phyloP scores from a whole-genome alignment of 192 early-diverging fungal genomes.

The Podila clonocystis region DNA sequence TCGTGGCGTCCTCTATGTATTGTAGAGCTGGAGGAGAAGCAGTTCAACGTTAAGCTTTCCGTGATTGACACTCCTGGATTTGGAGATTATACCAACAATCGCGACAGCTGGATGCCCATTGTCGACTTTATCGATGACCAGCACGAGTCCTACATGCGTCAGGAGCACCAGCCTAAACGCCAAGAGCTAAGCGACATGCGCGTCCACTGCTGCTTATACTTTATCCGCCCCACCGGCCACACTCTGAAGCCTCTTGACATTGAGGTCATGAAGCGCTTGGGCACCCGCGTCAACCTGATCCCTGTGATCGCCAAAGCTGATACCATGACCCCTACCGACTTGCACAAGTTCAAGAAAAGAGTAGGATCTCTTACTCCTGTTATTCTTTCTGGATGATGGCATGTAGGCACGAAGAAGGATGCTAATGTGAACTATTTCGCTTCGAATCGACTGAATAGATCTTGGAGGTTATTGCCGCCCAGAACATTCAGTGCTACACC shows the following conservation, averaged over 20 bases:
- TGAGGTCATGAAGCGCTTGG: slow-evolving; percentile 97
- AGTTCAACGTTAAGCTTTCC: slow-evolving; percentile 95
- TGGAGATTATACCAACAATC: slow-evolving; percentile 92
- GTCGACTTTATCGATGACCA: slow-evolving; percentile 99
- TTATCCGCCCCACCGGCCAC: slow-evolving; percentile 98
- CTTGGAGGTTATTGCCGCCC: slow-evolving; percentile 89
- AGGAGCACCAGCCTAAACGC: slow-evolving; percentile 89
- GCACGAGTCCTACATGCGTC: slow-evolving; percentile 93
- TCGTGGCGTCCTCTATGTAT: background rate
- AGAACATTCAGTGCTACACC: slow-evolving; percentile 92
- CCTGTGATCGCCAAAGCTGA: slow-evolving; percentile 99
- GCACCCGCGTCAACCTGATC: slow-evolving; percentile 96
- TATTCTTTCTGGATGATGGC: background rate
- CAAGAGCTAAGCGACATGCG: slow-evolving; percentile 92
- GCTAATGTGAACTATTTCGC: background rate
- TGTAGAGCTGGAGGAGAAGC: slow-evolving; percentile 95
- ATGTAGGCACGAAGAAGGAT: background rate
- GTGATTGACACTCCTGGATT: slow-evolving; percentile 94
- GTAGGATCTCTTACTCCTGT: slow-evolving; percentile 54
- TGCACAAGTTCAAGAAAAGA: slow-evolving; percentile 95
- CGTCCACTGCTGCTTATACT: slow-evolving; percentile 98
- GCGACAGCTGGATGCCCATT: slow-evolving; percentile 97
- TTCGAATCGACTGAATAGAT: slow-evolving; percentile 57
- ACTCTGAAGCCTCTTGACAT: slow-evolving; percentile 94
- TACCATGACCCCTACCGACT: slow-evolving; percentile 91